Conservation (phyloP, 2,329 filamentous ascomycete species). For the Alternaria solani region DNA sequence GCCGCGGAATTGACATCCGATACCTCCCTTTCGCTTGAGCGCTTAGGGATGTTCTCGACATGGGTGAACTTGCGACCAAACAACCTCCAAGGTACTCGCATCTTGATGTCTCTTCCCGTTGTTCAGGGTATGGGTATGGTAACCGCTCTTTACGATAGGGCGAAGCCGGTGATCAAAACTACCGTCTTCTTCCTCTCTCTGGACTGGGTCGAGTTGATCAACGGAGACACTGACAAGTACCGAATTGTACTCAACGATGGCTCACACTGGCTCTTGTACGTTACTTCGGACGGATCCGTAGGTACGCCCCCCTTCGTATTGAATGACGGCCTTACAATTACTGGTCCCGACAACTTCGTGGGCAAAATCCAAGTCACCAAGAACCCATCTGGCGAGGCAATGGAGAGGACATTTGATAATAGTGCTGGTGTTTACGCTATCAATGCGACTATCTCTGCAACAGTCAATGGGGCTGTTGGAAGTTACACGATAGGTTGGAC, state of each 20-base stretch:
- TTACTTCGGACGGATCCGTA: conserved; percentile 62
- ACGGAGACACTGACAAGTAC: conserved; percentile 52
- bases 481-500: conserved; percentile 77
- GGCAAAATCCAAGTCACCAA: conserved; percentile 88
- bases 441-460: conserved; percentile 62
- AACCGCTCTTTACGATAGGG: conserved; percentile 76
- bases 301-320: conserved; percentile 74
- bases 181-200: conserved; percentile 79
- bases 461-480: conserved; percentile 58
- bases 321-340: conserved; percentile 69
- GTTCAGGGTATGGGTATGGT: conserved; percentile 91
- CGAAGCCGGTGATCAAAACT: conserved; percentile 76
- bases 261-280: conserved; percentile 80
- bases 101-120: conserved; percentile 77
- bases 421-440: conserved; percentile 80
- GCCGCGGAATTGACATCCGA: conserved; percentile 73
- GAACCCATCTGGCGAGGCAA: conserved; percentile 63
- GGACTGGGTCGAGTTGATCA: conserved; percentile 33
- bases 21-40: conserved; percentile 65
- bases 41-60: conserved; percentile 64
- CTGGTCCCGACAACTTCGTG: conserved; percentile 72
- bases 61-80: conserved; percentile 69
- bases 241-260: conserved; percentile 60
- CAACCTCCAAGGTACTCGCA: conserved; percentile 59
- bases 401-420: conserved; percentile 77